Evolutionary conservation across 108 stramenopile species (phyloP).

Genomic region (Fragilaria radians): DNA sequence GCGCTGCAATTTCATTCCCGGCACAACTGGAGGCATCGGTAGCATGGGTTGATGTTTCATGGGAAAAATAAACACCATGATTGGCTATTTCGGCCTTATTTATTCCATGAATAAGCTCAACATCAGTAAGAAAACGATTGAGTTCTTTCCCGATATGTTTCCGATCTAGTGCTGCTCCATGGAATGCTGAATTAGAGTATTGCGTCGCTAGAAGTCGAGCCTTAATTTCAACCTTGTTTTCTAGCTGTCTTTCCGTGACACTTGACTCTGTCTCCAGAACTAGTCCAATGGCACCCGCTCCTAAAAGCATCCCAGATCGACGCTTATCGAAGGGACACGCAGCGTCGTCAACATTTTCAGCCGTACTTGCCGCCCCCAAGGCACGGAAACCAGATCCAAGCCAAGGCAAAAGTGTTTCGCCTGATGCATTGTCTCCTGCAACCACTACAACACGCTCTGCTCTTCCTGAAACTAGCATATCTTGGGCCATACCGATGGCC

Average conservation of each 20-base stretch:
- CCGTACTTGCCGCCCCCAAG: slow-evolving; percentile 88
- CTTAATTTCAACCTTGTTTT: slow-evolving; percentile 39
- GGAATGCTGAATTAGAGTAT: slow-evolving; percentile 92
- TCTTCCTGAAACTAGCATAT: slow-evolving; percentile 89
- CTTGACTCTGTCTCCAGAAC: slow-evolving; percentile 86
- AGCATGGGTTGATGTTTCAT: slow-evolving; percentile 95
- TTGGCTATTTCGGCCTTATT: slow-evolving; percentile 84
- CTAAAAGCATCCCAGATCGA: slow-evolving; percentile 91
- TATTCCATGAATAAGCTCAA: slow-evolving; percentile 87
- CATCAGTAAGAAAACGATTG: slow-evolving; percentile 76
- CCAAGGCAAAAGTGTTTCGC: slow-evolving; percentile 90
- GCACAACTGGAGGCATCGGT: slow-evolving; percentile 86
- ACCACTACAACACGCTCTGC: slow-evolving; percentile 93
- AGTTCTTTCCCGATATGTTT: slow-evolving; percentile 92
- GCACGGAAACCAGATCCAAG: slow-evolving; percentile 91
- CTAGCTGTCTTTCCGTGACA: slow-evolving; percentile 49
- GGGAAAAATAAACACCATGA: slow-evolving; percentile 95
- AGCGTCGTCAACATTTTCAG: slow-evolving; percentile 67
- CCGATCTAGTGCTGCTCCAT: slow-evolving; percentile 92
- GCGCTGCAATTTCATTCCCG: slow-evolving; percentile 87
- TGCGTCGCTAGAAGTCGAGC: slow-evolving; percentile 85
- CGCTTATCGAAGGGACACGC: slow-evolving; percentile 91
- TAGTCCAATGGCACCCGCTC: slow-evolving; percentile 91
- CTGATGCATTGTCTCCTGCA: slow-evolving; percentile 91
- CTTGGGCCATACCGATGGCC: slow-evolving; percentile 94